Base-by-base conservation (phyloP, 768 basidiomycete genomes). In the Amanita polypyramis region DNA sequence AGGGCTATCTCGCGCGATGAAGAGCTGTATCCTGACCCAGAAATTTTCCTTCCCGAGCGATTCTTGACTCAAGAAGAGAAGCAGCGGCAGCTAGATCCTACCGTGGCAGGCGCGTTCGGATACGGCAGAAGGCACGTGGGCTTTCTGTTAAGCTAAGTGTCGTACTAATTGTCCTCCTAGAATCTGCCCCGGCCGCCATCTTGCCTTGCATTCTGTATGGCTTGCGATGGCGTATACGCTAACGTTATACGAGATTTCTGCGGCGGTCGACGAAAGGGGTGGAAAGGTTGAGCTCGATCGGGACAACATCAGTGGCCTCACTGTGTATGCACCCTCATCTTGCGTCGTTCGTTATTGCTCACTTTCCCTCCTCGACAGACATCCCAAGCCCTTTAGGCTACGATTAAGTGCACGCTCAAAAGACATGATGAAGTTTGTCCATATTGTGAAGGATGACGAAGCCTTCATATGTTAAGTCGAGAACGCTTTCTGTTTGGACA, bases 21-120 rank as follows among this genome's bases (percentile, higher is more conserved):
- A 45, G 58, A 54, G 2, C 61, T 65, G 35, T 82, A 78, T 60
- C 69, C 71, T 5, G 68, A 80, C 29, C 71, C 80, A 4, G 68
- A 68, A 48, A 53, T 55, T 5, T 80, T 80, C 62, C 65, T 69
- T 20, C 80, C 82, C 5, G 75, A 79, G 51, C 68, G 80, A 33
- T 77, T 75, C 62, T 56, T 82, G 38, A n/a, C n/a, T n/a, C 61
- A 55, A 29, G 56, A 55, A 2, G 50, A 52, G 1, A 52, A 50
- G 10, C 44, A 54, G 7, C 33, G 55, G 20, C 55, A 59, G 15
- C 58, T 61, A 34, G 56, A 55, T 21, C 58, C 57, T 30, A 47
- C 51, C 17, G 41, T 43, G 7, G 43, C 46, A 30, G 59, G 58
- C 23, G 59, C 55, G 11, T 68, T 65, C 47, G 67, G 67, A 9